A percentile compares a stretch with the other conserved stretches of the same genome.
Evolutionary conservation across 2,329 filamentous ascomycete species (phyloP).

Genomic region (Tolypocladium ophioglossoides): DNA sequence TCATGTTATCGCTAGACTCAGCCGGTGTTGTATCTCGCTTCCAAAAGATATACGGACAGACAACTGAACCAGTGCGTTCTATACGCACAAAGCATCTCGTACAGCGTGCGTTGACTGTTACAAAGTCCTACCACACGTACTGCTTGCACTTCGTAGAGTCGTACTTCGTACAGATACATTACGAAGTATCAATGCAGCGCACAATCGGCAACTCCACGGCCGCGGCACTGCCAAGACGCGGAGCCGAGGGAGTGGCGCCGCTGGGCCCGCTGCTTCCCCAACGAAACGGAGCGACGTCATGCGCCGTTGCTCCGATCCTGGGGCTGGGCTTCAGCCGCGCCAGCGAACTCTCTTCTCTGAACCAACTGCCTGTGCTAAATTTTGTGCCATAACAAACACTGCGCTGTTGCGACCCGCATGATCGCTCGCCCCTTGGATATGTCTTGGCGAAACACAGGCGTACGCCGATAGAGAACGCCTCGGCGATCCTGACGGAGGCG

Average conservation of each 20-base stretch:
- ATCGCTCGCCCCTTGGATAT: neutral
- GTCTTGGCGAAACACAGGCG: neutral
- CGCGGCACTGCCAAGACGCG: neutral
- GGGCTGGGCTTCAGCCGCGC: neutral
- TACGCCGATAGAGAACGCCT: neutral
- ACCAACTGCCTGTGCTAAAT: neutral
- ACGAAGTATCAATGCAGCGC: no score
- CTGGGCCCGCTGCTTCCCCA: conserved; percentile 10
- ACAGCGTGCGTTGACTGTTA: neutral
- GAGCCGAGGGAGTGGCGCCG: neutral
- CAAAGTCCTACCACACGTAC: no score
- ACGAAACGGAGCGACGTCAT: conserved; percentile 10
- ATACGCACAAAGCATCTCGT: neutral
- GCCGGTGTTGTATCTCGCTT: neutral
- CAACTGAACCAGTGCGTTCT: neutral
- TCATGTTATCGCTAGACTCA: neutral
- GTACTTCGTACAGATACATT: no score
- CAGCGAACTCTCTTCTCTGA: neutral
- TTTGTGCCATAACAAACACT: neutral
- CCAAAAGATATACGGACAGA: neutral
- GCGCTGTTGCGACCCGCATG: neutral
- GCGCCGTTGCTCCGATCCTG: conserved; percentile 5
- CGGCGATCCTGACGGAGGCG: neutral
- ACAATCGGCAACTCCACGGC: neutral
- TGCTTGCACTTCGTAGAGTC: no score